Conservation (phyloP, 1,284 basidiomycete species). For the Golubevia pallescens region DNA sequence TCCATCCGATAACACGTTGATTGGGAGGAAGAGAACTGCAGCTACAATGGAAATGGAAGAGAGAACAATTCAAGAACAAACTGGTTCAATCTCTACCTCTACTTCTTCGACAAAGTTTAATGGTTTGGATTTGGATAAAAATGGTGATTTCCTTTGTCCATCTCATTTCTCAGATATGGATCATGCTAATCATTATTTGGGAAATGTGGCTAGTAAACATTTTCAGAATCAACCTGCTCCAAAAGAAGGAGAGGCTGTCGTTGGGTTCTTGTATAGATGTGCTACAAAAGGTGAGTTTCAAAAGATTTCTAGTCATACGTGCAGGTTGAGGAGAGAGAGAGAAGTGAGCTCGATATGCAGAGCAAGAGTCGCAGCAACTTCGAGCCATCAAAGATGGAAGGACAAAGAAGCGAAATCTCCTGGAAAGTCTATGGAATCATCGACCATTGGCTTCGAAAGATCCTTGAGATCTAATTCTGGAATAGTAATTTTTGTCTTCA, state of each 20-base stretch:
- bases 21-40: constrained; percentile 4
- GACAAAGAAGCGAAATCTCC: too few relatives aligned
- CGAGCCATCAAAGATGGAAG: too few relatives aligned
- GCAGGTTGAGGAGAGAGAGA: too few relatives aligned
- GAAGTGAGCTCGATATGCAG: too few relatives aligned
- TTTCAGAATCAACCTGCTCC: constrained; percentile 42
- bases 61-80: background rate
- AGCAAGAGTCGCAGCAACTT: too few relatives aligned
- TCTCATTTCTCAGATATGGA: constrained; percentile 44
- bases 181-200: constrained; percentile 36
- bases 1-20: background rate
- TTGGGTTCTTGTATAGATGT: constrained; percentile 51
- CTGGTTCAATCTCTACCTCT: background rate
- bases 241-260: constrained; percentile 52
- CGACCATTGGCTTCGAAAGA: too few relatives aligned
- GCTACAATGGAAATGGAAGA: constrained; percentile 4
- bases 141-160: constrained; percentile 20
- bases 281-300: constrained; percentile 39
- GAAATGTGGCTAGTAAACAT: constrained; percentile 36
- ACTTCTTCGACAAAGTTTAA: background rate
- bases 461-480: too few relatives aligned
- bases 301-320: too few relatives aligned
- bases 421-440: too few relatives aligned
- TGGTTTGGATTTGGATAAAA: background rate
- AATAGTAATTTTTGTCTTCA: too few relatives aligned